Evolutionary conservation across 2,329 filamentous ascomycete species (phyloP), one percentile per base, ranked within the genome.

Genomic region (Colletotrichum tanaceti): DNA sequence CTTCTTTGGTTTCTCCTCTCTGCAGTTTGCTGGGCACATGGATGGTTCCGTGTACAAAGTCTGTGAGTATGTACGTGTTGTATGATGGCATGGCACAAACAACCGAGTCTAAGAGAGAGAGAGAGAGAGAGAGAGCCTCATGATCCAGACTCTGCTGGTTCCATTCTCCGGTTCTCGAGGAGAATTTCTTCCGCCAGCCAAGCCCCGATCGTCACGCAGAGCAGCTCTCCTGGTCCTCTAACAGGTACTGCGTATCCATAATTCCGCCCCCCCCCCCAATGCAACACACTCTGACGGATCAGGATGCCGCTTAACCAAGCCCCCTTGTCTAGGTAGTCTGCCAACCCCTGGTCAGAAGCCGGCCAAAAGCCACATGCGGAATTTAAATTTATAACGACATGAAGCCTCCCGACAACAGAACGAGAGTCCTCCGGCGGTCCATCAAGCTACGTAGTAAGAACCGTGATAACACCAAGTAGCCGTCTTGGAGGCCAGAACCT

Each of bases 361-460:
- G 44, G 58, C 22, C 22, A 20, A 38, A 63, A 32, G 11, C 60
- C 60, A 44, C 46, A 49, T 41, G 60, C 39, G 65, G 53, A 54
- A 64, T 64, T 67, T 5, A 11, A 0, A 60, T 53, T 6, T 59
- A 46, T 60, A 44, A 43, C 35, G 10, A 32, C 54, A 59, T 32
- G 18, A 32, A 49, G 59, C n/a, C n/a, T 43, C 20, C 2, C 39
- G n/a, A 20, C 39, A 14, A 20, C 18, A 28, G 32, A 10, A 35
- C 28, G 28, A 35, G 28, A 16, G 22, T 14, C 65, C 53, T 39
- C 32, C 22, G 65, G 18, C 22, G 16, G 49, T 22, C 43, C 38
- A 55, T 24, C 20, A 20, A n/a, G 6, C n/a, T 20, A n/a, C n/a
- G n/a, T n/a, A n/a, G n/a, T n/a, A n/a, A 16, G 20, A n/a, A 38